Conservation (phyloP, 2,329 filamentous ascomycete species). For the Gaeumannomyces sp. region DNA sequence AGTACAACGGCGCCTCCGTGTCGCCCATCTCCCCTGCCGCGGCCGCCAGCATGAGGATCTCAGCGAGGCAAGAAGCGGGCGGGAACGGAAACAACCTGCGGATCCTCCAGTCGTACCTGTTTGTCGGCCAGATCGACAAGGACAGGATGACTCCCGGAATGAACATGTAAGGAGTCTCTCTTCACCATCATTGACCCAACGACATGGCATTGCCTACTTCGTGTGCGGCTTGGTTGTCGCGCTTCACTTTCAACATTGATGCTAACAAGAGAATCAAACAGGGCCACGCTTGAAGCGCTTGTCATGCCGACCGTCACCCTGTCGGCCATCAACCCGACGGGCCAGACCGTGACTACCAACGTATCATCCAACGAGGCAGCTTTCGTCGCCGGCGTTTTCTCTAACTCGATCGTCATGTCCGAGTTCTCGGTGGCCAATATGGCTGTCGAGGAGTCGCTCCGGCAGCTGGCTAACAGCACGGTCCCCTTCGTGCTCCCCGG, state of each 20-base stretch:
- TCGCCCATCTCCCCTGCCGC: slow-evolving; percentile 31
- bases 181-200: background rate
- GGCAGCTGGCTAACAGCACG: slow-evolving; percentile 41
- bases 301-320: slow-evolving; percentile 65
- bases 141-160: slow-evolving; percentile 47
- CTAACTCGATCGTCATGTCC: slow-evolving; percentile 48
- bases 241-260: background rate
- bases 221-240: background rate
- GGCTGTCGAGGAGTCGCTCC: slow-evolving; percentile 42
- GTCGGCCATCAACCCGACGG: slow-evolving; percentile 46
- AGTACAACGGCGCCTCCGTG: slow-evolving; percentile 49
- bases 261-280: slow-evolving; percentile 21
- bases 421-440: slow-evolving; percentile 40
- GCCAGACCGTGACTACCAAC: slow-evolving; percentile 51
- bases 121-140: slow-evolving; percentile 62
- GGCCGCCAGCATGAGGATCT: slow-evolving; percentile 16
- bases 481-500: slow-evolving; percentile 65
- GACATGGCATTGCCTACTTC: background rate
- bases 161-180: slow-evolving; percentile 49
- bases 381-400: slow-evolving; percentile 67
- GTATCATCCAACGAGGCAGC: slow-evolving; percentile 64
- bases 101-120: slow-evolving; percentile 58
- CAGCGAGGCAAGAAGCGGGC: slow-evolving; percentile 16
- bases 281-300: slow-evolving; percentile 53
- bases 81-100: slow-evolving; percentile 24